Conservation (phyloP, 306 rosid species). For the Acmispon strigosus region DNA sequence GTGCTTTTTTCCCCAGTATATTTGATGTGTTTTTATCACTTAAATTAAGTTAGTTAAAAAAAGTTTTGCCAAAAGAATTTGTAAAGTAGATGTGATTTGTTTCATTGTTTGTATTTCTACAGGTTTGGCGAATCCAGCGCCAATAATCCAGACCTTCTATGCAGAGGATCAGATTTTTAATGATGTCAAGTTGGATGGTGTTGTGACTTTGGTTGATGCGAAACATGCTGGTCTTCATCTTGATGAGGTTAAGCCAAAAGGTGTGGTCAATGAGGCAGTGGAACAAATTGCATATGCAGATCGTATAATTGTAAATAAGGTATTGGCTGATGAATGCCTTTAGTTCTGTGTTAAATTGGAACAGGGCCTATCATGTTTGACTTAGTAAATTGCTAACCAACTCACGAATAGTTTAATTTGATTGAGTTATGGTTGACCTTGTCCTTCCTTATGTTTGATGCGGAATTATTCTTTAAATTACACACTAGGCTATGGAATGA, state of each 20-base stretch:
- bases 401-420: neutral
- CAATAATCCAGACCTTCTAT: slow-evolving; percentile 92
- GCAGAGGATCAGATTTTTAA: slow-evolving; percentile 78
- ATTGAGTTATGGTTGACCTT: neutral
- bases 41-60: too few species aligned
- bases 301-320: slow-evolving; percentile 95
- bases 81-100: neutral
- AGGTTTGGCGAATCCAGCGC: slow-evolving; percentile 98
- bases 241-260: slow-evolving; percentile 87
- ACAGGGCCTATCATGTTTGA: neutral
- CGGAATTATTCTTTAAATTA: neutral
- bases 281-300: slow-evolving; percentile 97
- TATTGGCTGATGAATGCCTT: slow-evolving; percentile 6
- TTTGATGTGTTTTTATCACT: too few species aligned
- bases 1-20: too few species aligned
- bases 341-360: neutral
- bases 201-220: slow-evolving; percentile 93
- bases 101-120: neutral
- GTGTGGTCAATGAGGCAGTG: slow-evolving; percentile 80
- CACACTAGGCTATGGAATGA: neutral
- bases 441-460: neutral
- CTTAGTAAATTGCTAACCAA: neutral
- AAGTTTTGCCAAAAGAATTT: too few species aligned
- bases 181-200: slow-evolving; percentile 92
- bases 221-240: slow-evolving; percentile 76